phyloP scores from a whole-genome alignment of 192 early-diverging fungal species.

The Haplosporangium gracile region DNA sequence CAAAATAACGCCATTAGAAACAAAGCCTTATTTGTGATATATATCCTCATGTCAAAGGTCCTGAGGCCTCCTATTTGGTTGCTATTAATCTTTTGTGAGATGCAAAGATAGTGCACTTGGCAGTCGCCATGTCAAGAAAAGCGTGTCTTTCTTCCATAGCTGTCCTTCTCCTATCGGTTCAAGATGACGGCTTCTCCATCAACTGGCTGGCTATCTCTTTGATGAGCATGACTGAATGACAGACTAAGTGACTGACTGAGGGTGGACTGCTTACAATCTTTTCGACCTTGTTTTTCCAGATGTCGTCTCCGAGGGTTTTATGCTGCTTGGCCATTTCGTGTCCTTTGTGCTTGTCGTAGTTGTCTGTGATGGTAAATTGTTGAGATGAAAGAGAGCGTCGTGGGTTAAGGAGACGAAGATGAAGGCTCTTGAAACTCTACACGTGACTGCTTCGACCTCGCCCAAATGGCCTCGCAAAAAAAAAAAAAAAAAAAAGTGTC shows the following conservation, averaged over 20 bases:
- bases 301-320: slow-evolving; percentile 91
- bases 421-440: neutral
- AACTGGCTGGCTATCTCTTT: neutral
- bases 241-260: neutral
- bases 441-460: too few species aligned
- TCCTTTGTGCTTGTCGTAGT: neutral
- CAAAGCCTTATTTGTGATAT: neutral
- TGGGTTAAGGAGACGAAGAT: neutral
- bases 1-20: neutral
- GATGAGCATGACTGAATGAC: neutral
- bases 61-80: neutral
- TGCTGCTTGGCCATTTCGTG: slow-evolving; percentile 71
- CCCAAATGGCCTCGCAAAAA: too few species aligned
- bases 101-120: neutral
- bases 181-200: neutral
- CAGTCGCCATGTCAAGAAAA: neutral
- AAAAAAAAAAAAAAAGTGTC: too few species aligned
- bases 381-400: neutral
- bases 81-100: neutral
- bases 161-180: too few species aligned
- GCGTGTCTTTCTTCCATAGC: neutral
- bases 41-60: neutral
- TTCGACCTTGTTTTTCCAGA: slow-evolving; percentile 95
- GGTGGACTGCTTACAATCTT: slow-evolving; percentile 83
- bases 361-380: neutral